Conservation (phyloP, 1,284 basidiomycete species). For the Leucoagaricus sp. region DNA sequence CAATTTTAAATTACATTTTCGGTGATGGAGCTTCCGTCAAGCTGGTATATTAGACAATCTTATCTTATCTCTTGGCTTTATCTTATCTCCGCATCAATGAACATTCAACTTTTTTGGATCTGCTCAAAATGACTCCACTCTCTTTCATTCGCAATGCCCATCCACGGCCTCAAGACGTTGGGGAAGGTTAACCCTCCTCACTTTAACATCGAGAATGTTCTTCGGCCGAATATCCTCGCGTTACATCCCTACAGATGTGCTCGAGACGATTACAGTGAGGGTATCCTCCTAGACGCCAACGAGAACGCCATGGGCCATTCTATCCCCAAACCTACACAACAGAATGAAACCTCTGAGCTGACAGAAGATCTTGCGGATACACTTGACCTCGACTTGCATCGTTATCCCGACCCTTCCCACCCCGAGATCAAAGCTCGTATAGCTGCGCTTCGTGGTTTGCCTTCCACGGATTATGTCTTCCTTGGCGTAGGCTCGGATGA, state of each 20-base stretch:
- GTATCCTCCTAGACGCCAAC: constrained; percentile 97
- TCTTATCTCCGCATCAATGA: background rate
- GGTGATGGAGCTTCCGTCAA: background rate
- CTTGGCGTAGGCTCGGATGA: constrained; percentile 98
- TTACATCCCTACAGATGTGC: constrained; percentile 95
- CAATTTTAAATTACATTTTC: constrained; percentile 62
- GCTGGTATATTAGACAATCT: background rate
- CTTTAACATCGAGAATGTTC: constrained; percentile 82
- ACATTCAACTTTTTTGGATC: background rate
- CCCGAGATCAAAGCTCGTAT: constrained; percentile 80
- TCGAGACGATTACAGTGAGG: constrained; percentile 91
- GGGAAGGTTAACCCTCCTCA: constrained; percentile 56
- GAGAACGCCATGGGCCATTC: constrained; percentile 94
- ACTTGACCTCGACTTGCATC: constrained; percentile 64
- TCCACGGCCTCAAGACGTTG: constrained; percentile 37
- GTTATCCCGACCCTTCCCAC: constrained; percentile 88
- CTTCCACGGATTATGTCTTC: constrained; percentile 77
- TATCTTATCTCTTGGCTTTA: constrained; percentile 11
- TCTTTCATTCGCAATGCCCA: constrained; percentile 35
- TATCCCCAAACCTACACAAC: constrained; percentile 43
- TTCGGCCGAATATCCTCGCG: constrained; percentile 92
- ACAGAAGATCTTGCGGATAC: constrained; percentile 25
- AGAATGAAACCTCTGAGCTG: background rate
- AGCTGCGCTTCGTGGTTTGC: constrained; percentile 69
- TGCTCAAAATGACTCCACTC: background rate